Conservation (phyloP, 768 basidiomycete species). For the Stropharia rugosoannulata region DNA sequence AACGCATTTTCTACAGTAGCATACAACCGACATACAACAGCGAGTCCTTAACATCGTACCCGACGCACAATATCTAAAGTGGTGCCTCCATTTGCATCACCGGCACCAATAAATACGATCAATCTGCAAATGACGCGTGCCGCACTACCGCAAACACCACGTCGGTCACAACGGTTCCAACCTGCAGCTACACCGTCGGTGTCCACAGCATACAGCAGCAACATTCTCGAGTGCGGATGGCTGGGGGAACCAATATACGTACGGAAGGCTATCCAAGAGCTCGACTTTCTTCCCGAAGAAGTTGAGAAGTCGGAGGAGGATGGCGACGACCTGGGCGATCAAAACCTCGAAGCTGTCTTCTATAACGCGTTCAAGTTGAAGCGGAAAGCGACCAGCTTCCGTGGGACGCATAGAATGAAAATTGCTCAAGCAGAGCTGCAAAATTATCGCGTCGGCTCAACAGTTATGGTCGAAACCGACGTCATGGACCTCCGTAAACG, state of each 20-base stretch:
- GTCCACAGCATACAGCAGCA: constrained; percentile 12
- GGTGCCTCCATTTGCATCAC: too few relatives aligned
- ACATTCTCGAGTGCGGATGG: constrained; percentile 22
- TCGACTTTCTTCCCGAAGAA: constrained; percentile 26
- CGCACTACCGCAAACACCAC: constrained; percentile 18
- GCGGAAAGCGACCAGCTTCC: constrained; percentile 22
- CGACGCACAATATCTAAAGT: too few relatives aligned
- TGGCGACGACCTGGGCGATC: background rate
- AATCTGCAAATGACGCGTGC: background rate
- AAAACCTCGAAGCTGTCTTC: constrained; percentile 31
- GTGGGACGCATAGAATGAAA: constrained; percentile 18
- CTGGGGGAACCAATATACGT: constrained; percentile 14
- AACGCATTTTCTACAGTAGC: too few relatives aligned
- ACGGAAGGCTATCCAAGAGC: constrained; percentile 11
- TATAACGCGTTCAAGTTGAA: constrained; percentile 33
- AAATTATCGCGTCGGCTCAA: constrained; percentile 60
- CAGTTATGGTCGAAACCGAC: constrained; percentile 56
- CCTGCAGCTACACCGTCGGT: constrained; percentile 23
- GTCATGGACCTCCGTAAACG: constrained; percentile 38
- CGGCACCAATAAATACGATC: too few relatives aligned
- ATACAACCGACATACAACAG: too few relatives aligned
- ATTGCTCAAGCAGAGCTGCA: constrained; percentile 21
- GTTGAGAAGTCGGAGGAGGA: constrained; percentile 17
- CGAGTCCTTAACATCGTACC: too few relatives aligned
- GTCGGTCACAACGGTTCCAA: constrained; percentile 23